These are phyloP conservation scores for Aspergillus quadricinctus DNA, from an alignment of 2,329 filamentous ascomycete genomes.

Conservation along the genomic window DNA sequence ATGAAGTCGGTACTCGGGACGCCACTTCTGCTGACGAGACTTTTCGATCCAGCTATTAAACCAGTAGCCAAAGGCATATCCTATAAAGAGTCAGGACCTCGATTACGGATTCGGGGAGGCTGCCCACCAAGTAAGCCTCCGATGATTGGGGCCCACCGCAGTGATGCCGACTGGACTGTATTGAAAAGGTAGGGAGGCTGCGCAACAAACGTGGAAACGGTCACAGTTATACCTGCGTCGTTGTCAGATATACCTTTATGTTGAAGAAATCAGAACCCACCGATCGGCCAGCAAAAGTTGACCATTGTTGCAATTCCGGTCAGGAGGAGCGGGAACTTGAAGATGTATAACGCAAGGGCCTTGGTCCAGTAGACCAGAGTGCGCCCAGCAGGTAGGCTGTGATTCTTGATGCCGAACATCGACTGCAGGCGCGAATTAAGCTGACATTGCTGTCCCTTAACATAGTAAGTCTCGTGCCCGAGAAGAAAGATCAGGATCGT, in stretches of 20 bases:
- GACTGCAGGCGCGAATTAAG: conserved; percentile 17
- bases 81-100: conserved; percentile 9
- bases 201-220: conserved; percentile 31
- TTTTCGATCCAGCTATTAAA: conserved; percentile 34
- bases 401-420: conserved; percentile 31
- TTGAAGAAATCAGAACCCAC: conserved; percentile 10
- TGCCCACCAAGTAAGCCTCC: conserved; percentile 27
- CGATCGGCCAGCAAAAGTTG: conserved; percentile 37
- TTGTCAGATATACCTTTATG: background rate
- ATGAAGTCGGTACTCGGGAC: conserved; percentile 32
- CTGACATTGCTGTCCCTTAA: conserved; percentile 7
- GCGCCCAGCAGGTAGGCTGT: conserved; percentile 20
- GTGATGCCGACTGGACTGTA: conserved; percentile 31
- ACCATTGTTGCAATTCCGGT: conserved; percentile 32
- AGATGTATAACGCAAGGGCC: conserved; percentile 23
- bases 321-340: conserved; percentile 28
- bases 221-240: conserved; percentile 29
- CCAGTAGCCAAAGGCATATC: conserved; percentile 31
- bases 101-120: background rate
- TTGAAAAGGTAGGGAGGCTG: conserved; percentile 33
- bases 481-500: conserved; percentile 30
- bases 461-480: conserved; percentile 33
- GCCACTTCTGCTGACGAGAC: conserved; percentile 20
- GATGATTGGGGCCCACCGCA: conserved; percentile 35
- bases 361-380: conserved; percentile 23